A percentile compares a stretch with the other conserved stretches of the same genome.
Evolutionary conservation across 2,329 filamentous ascomycete genomes (phyloP).

Genomic region (Aspergillus versicolor): DNA sequence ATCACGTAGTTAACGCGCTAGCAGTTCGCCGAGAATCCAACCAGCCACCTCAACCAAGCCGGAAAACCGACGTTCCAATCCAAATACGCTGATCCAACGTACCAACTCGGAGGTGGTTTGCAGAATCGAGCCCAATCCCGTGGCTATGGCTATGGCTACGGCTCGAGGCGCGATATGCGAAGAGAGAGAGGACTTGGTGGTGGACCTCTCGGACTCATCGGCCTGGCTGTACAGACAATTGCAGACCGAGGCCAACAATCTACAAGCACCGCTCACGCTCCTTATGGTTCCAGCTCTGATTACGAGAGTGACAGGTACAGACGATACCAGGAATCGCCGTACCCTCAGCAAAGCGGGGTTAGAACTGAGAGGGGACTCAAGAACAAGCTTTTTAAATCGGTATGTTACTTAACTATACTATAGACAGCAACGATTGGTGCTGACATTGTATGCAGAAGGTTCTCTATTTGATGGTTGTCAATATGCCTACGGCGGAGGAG

Average conservation of each 20-base stretch:
- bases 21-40: slow-evolving; percentile 41
- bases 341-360: not conserved
- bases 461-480: slow-evolving; percentile 11
- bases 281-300: not conserved
- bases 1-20: not conserved
- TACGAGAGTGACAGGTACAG: not conserved
- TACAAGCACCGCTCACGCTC: not conserved
- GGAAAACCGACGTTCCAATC: slow-evolving; percentile 43
- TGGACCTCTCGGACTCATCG: not conserved
- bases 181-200: slow-evolving; percentile 5
- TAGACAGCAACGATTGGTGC: not conserved
- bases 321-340: not conserved
- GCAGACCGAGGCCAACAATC: not conserved
- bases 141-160: not conserved
- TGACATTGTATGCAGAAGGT: slow-evolving; percentile 4
- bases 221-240: not conserved
- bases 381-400: not conserved
- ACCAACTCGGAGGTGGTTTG: slow-evolving; percentile 25
- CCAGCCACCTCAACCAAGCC: slow-evolving; percentile 36
- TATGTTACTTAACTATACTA: not conserved
- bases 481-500: slow-evolving; percentile 13
- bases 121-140: not conserved
- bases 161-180: not conserved
- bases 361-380: not conserved
- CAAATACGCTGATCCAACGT: slow-evolving; percentile 53